Base-by-base conservation (phyloP, 148 eudicot genomes). In the Cornus kousa region DNA sequence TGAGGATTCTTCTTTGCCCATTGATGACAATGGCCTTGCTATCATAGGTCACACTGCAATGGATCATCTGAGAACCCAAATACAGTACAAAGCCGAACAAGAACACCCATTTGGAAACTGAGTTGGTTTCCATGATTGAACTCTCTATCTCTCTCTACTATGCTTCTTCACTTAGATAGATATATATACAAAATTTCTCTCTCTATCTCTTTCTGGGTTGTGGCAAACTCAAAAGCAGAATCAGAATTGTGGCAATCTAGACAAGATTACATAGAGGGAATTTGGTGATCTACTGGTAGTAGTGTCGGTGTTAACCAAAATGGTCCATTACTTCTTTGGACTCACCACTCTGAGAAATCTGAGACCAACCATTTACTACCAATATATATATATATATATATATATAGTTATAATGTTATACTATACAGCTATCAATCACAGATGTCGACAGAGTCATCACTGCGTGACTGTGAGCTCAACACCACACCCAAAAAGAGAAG, bases 1-100 rank as follows among this genome's bases (percentile, higher is more conserved):
- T 76, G 78, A 93, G 86, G 40, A 91, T 86, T 82, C 93, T 91
- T 79, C 92, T 86, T 57, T 87, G 87, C 57, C 95, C 94, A 88
- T 89, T 86, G 80, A 93, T 91, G 28, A 88, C 59, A 80, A 93
- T 81, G 23, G 93, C 89, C 32, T 89, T 94, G 40, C 83, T 88
- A 66, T 90, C 97, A 77, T 92, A 92, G 70, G 79, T 88, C 3
- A 92, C 97, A 77, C 88, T 81, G 43, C 89, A 86, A 67, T 89
- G 85, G 46, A 87, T 83, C 57, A 77, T 57, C 81, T 75, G 78
- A 69, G 66, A 79, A 11, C 85, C 83, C 80, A 87, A 48, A 82
- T 70, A 35, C 68, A 79, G 13, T 48, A 78, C 57, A 22, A 90
- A 75, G 77, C 80, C 83, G 24, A 86, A 14, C 48, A 83, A 23